phyloP scores from a whole-genome alignment of 805 yeast species.

The Cyberlindnera maritima region DNA sequence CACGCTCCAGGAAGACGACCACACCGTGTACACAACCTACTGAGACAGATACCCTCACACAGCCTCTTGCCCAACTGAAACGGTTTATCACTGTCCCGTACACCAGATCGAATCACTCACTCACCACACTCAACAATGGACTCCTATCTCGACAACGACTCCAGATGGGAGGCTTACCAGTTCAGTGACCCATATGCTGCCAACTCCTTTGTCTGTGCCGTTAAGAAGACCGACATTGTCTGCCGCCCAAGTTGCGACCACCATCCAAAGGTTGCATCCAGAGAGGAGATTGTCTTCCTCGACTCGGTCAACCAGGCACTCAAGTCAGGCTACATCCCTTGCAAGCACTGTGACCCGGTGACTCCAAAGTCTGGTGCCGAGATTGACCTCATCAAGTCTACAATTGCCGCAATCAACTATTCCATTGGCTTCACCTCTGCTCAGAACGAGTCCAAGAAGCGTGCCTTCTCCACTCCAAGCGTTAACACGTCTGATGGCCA shows the following conservation, averaged over 20 bases:
- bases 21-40: no score
- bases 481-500: constrained; percentile 18
- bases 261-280: constrained; percentile 37
- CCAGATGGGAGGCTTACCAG: constrained; percentile 62
- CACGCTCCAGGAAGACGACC: no score
- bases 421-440: constrained; percentile 48
- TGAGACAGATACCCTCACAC: no score
- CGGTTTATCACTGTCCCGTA: neutral
- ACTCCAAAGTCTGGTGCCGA: constrained; percentile 23
- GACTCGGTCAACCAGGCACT: constrained; percentile 41
- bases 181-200: constrained; percentile 66
- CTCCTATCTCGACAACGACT: constrained; percentile 14
- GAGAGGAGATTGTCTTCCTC: constrained; percentile 44
- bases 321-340: constrained; percentile 44
- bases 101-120: neutral
- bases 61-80: no score
- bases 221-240: constrained; percentile 38
- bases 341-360: constrained; percentile 55
- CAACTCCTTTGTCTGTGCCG: constrained; percentile 52
- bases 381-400: constrained; percentile 35
- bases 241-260: constrained; percentile 72
- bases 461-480: constrained; percentile 25
- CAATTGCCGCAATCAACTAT: constrained; percentile 55
- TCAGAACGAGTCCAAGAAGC: constrained; percentile 23
- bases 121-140: neutral